These are phyloP conservation scores for Firmiana major DNA, from an alignment of 345 rosid genomes.

Conservation along the genomic window DNA sequence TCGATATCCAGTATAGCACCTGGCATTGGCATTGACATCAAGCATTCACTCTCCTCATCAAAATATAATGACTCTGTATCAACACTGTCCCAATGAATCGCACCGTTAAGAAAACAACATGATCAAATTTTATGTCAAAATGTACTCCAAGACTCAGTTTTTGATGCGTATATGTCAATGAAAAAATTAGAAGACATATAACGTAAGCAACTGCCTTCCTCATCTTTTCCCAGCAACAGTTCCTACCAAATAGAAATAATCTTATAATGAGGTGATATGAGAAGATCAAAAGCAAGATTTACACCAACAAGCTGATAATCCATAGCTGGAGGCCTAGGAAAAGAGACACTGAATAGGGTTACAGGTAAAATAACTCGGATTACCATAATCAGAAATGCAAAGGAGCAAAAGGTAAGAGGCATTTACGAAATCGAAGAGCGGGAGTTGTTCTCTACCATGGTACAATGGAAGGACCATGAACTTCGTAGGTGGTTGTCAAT, in stretches of 20 bases:
- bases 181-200: not conserved
- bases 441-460: too few species aligned
- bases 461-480: too few species aligned
- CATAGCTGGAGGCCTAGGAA: not conserved
- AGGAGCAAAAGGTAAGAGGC: not conserved
- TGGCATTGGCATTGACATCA: not conserved
- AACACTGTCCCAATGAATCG: not conserved
- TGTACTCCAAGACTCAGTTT: not conserved
- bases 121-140: not conserved
- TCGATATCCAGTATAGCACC: not conserved
- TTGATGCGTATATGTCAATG: not conserved
- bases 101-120: not conserved
- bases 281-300: not conserved
- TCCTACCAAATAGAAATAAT: not conserved
- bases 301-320: not conserved
- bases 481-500: too few species aligned
- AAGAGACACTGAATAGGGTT: not conserved
- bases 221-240: not conserved
- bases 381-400: not conserved
- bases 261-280: not conserved
- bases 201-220: not conserved
- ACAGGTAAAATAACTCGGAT: not conserved
- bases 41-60: not conserved
- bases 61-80: not conserved
- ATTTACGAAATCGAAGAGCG: too few species aligned